Evolutionary conservation across 2,329 filamentous ascomycete genomes (phyloP), one percentile per base, ranked within the genome.

Genomic region (Calonectria honghensis): DNA sequence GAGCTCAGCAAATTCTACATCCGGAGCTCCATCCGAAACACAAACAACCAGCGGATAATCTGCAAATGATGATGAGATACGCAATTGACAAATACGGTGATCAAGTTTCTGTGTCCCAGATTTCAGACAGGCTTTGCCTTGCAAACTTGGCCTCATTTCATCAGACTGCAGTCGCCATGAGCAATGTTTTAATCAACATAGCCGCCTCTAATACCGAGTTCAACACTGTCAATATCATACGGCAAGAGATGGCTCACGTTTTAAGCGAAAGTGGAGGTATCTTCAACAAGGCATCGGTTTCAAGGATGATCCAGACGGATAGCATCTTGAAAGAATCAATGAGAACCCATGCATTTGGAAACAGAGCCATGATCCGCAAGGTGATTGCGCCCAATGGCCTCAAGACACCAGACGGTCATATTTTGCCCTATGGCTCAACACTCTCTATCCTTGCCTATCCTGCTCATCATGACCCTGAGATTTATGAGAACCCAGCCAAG

Each of bases 61-160:
- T 78, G 0, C 77, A 78, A 10, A 78, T 78, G 77, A 78, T 78
- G 74, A 75, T 78, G 52, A 75, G 64, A 51, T 76, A 78, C 13
- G 76, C 76, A 2, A 73, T 73, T 14, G 50, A 20, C 27, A 76
- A 78, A 32, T 35, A 65, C 16, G 68, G 68, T 6, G n/a, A 24
- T 14, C 32, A 70, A 20, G 39, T 65, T 39, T 41, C 57, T 2
- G 18, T 68, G 39, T 37, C 29, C 14, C 64, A 73, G 18, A 45
- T 79, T 0, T 78, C 77, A 1, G 77, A 79, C 6, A 64, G 77
- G 4, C 71, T 79, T 3, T 79, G 77, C 3, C 31, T 79, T 1
- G 77, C 77, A 64, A 76, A 66, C 31, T 35, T 66, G 57, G 61
- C 73, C 41, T 71, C 72, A n/a, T 71, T 71, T 41, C 72, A 74